Base-by-base conservation (phyloP, 306 rosid genomes). In the Prunus kanzakura region DNA sequence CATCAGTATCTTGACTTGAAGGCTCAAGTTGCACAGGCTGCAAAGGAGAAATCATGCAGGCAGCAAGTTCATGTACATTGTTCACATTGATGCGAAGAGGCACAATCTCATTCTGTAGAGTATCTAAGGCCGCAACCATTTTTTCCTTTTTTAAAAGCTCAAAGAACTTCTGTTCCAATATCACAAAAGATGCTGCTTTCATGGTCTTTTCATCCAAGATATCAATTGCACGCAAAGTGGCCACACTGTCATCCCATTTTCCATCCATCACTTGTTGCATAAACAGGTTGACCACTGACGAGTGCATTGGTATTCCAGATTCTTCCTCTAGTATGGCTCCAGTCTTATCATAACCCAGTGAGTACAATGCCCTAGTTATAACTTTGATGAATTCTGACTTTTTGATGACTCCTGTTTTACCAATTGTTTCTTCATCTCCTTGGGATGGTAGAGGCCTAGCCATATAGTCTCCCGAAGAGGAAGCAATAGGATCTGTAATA, bases 271-370 rank as follows among this genome's bases (percentile, higher is more conserved):
- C 76, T 32, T 49, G 64, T 30, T 78, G 71, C 76, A 70, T 78
- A 69, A 78, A 72, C 71, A 69, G 27, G 50, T 35, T 69, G 29
- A 61, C 69, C 50, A 69, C 54, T 13, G 64, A 61, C 30, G 71
- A 32, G 64, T 60, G 63, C 69, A 69, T 69, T 15, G 76, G 69
- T 78, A 78, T 78, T 4, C 81, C 76, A 11, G 81, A 78, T 38
- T 78, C 81, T 49, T 78, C 81, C 76, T 78, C 81, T 47, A 78
- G 58, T 47, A 69, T 64, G 51, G 81, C 76, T 58, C 81, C 81
- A 27, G 69, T 78, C 43, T 70, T 69, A 60, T 71, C 69, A 63
- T 78, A 78, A 50, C 57, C 77, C 11, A 78, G 82, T 50, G 77
- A 78, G 29, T 78, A 78, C 50, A 78, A 61, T 49, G 81, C 76